These are phyloP conservation scores for Verticillium dahliae DNA, from an alignment of 2,329 filamentous ascomycete species.

Conservation along the genomic window DNA sequence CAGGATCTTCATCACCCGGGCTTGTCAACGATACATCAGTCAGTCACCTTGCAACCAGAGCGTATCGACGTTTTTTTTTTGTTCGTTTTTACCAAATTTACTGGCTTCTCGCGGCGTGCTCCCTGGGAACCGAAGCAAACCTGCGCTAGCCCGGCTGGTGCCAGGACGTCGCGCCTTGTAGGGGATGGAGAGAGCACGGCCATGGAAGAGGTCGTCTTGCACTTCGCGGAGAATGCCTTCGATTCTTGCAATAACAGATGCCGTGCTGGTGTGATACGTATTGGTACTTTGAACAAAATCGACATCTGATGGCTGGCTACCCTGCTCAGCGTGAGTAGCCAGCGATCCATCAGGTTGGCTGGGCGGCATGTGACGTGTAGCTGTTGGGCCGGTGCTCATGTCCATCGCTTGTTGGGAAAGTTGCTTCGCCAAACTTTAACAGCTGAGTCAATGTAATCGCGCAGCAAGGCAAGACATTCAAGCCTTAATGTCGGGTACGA, in stretches of 20 bases:
- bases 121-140: constrained; percentile 37
- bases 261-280: not conserved
- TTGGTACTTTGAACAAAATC: not conserved
- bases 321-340: not conserved
- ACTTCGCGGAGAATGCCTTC: constrained; percentile 48
- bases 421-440: too few species aligned
- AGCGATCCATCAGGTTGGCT: not conserved
- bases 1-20: constrained; percentile 50
- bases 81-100: constrained; percentile 38
- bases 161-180: constrained; percentile 28
- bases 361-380: not conserved
- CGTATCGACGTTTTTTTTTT: too few species aligned
- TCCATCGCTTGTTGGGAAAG: constrained; percentile 4
- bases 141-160: not conserved
- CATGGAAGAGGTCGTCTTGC: constrained; percentile 38
- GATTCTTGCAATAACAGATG: constrained; percentile 40
- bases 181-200: constrained; percentile 38
- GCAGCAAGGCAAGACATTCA: too few species aligned
- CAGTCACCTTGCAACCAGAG: too few species aligned
- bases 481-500: constrained; percentile 5
- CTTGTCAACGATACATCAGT: constrained; percentile 26
- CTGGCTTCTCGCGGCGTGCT: constrained; percentile 36
- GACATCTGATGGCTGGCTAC: not conserved
- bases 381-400: not conserved
- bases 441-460: too few species aligned